These are phyloP conservation scores for Zasmidium angulare DNA, from an alignment of 2,329 filamentous ascomycete genomes.

Conservation along the genomic window DNA sequence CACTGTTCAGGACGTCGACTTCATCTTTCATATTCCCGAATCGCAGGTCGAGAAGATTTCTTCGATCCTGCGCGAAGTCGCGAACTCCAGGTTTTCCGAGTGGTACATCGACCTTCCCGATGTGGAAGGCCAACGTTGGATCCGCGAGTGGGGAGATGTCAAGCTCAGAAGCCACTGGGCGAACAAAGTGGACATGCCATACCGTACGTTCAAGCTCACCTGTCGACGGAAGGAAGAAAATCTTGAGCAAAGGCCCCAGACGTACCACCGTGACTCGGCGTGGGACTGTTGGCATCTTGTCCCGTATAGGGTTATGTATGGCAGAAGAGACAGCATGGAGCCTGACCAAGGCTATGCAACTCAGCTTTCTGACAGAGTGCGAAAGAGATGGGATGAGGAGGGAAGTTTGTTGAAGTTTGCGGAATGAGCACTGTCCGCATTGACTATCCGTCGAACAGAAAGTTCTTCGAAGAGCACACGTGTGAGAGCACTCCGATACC, in stretches of 20 bases:
- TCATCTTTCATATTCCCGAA: background rate
- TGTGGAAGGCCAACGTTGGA: background rate
- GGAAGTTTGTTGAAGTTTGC: conserved; percentile 1
- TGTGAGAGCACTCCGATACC: no score
- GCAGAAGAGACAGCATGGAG: background rate
- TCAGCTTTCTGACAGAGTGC: background rate
- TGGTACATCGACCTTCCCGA: background rate
- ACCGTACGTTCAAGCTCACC: background rate
- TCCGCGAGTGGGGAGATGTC: background rate
- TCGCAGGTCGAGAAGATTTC: background rate
- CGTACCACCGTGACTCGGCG: background rate
- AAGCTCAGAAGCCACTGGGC: background rate
- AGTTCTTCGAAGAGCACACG: no score
- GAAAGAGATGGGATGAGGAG: background rate
- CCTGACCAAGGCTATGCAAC: background rate
- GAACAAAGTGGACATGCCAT: conserved; percentile 2
- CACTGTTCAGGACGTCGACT: background rate
- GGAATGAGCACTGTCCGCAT: background rate
- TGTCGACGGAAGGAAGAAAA: background rate
- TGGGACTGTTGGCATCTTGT: conserved; percentile 6
- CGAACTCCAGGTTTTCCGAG: background rate
- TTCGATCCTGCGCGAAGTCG: background rate
- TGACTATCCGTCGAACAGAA: no score
- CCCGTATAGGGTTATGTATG: background rate
- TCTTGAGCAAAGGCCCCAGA: background rate